Evolutionary conservation across 129 eudicot genomes (phyloP), one percentile per base, ranked within the genome.

Genomic region (Tagetes patula): DNA sequence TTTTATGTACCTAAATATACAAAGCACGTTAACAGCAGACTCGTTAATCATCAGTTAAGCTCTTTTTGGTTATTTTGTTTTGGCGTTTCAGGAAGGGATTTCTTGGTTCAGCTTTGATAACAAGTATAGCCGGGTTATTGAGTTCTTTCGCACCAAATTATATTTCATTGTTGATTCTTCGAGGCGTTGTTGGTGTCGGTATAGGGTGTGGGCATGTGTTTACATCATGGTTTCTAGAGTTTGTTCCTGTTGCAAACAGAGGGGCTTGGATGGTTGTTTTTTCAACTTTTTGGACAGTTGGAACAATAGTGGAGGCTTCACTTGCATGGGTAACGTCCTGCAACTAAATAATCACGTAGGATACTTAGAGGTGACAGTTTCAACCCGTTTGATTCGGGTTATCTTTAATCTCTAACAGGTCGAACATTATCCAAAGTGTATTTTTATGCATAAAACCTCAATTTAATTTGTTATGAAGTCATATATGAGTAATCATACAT

Each of bases 191-290:
- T 75, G 94, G 96, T 64, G 58, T 83, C 73, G 96, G 94, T 72
- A 49, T 90, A 70, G 94, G 96, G 14, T 89, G 96, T 66, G 94
- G 89, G 45, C 91, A 88, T 48, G 94, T 90, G 70, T 90, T 71
- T 70, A 52, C 87, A 13, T 76, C 94, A 70, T 90, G 94, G 94
- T 90, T 87, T 85, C 83, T 90, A 37, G 96, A 90, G 79, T 90
- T 87, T 75, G 87, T 90, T 61, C 96, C 96, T 20, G 73, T 76
- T 74, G 87, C 85, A 47, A 87, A 87, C 31, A 79, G 91, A 77
- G 96, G 96, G 45, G 73, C 65, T 39, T 90, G 91, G 93, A 90
- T 87, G 96, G 84, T 85, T 69, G 67, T 90, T 71, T 90, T 85
- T 66, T 79, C 88, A 31, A 84, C 89, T 82, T 87, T 85, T 68